Percentiles rank a stretch among this genome's conserved stretches.
These are phyloP conservation scores for Blastobotrys illinoisensis DNA, from an alignment of 1,139 yeast species.

Conservation along the genomic window DNA sequence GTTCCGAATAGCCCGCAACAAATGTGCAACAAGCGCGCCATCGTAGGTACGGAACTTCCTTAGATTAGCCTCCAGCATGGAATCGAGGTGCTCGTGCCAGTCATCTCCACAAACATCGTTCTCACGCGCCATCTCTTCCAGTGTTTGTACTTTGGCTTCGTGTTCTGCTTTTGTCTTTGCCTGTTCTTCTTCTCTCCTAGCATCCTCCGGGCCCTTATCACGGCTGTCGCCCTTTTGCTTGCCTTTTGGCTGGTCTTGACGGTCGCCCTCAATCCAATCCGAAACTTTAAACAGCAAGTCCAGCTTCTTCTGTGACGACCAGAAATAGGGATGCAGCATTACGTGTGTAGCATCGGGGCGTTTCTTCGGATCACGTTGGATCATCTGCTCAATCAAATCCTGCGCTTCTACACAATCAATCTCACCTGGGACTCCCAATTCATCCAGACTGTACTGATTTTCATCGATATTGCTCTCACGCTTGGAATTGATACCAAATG, in stretches of 20 bases:
- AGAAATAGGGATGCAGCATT: constrained; percentile 80
- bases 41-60: constrained; percentile 90
- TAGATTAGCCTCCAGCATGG: constrained; percentile 66
- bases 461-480: constrained; percentile 86
- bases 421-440: constrained; percentile 34
- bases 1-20: constrained; percentile 83
- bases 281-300: constrained; percentile 82
- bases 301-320: constrained; percentile 70
- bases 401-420: constrained; percentile 57
- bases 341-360: constrained; percentile 71
- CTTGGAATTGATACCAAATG: constrained; percentile 83
- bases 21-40: constrained; percentile 70
- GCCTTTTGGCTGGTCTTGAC: constrained; percentile 66
- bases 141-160: constrained; percentile 27
- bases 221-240: neutral
- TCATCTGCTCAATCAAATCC: constrained; percentile 70
- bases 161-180: neutral
- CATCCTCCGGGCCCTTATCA: neutral
- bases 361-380: constrained; percentile 55
- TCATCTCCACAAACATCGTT: constrained; percentile 37
- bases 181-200: neutral
- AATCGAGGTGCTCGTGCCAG: constrained; percentile 76
- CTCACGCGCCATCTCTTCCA: constrained; percentile 45
- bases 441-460: constrained; percentile 55
- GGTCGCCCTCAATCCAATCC: constrained; percentile 84